These are phyloP conservation scores for Ambispora gerdemannii DNA, from an alignment of 192 early-diverging fungal species.

Conservation along the genomic window DNA sequence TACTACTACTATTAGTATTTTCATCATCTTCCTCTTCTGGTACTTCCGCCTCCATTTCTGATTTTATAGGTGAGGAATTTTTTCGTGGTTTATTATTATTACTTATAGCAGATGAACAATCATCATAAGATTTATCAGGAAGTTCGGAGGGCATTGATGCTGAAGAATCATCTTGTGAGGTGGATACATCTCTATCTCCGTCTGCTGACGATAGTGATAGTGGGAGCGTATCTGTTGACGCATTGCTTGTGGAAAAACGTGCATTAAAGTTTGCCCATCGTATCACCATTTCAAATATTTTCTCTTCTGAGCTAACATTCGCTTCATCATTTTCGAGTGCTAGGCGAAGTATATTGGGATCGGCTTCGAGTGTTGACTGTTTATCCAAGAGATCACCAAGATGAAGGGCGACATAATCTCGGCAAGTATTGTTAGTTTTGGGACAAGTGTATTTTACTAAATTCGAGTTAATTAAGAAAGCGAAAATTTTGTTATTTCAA, in stretches of 20 bases:
- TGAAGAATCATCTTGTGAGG: background rate
- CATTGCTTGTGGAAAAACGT: conserved; percentile 2
- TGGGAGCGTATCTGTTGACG: background rate
- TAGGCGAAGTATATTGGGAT: conserved; percentile 31
- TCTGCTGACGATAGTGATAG: background rate
- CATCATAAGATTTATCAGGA: background rate
- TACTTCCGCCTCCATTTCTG: no score
- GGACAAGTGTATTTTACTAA: conserved; percentile 32
- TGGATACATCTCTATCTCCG: background rate
- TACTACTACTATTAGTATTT: no score
- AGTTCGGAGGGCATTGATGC: conserved; percentile 25
- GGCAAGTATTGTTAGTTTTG: conserved; percentile 33
- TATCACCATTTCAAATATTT: conserved; percentile 34
- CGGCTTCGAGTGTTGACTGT: conserved; percentile 28
- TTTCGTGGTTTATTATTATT: background rate
- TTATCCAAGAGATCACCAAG: conserved; percentile 28
- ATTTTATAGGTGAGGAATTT: no score
- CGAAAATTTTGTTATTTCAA: background rate
- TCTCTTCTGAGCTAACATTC: conserved; percentile 32
- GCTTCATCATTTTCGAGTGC: conserved; percentile 35
- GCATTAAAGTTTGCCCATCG: conserved; percentile 34
- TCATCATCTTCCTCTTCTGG: no score
- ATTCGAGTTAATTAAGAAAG: background rate
- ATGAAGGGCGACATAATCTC: conserved; percentile 30
- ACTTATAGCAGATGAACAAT: background rate